These are phyloP conservation scores for Phaeosphaeria sp. DNA, from an alignment of 2,329 filamentous ascomycete species.

Conservation along the genomic window DNA sequence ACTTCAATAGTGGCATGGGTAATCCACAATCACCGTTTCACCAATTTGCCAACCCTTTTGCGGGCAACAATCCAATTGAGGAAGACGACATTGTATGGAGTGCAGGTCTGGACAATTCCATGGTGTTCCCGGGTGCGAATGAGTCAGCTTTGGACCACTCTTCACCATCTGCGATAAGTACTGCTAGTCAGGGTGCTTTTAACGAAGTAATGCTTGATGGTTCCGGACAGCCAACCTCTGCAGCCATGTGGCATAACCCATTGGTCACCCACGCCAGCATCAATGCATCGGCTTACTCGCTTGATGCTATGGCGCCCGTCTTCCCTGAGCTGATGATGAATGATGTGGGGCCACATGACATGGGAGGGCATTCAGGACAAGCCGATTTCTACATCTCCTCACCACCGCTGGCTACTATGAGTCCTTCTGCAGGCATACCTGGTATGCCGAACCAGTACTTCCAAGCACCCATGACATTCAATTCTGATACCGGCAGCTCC, in stretches of 20 bases:
- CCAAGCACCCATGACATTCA: constrained; percentile 71
- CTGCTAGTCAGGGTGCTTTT: constrained; percentile 87
- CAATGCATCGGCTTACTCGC: constrained; percentile 70
- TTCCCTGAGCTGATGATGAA: constrained; percentile 74
- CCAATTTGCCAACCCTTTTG: constrained; percentile 59
- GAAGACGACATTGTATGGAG: constrained; percentile 88
- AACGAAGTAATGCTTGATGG: constrained; percentile 93
- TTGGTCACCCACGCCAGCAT: constrained; percentile 73
- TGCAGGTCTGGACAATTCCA: constrained; percentile 78
- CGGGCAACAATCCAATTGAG: constrained; percentile 65
- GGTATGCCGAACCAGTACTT: constrained; percentile 67
- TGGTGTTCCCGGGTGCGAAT: constrained; percentile 60
- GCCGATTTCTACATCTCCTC: constrained; percentile 79
- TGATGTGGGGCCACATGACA: constrained; percentile 78
- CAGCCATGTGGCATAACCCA: constrained; percentile 48
- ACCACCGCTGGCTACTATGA: constrained; percentile 77
- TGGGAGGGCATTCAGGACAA: constrained; percentile 72
- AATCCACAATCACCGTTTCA: constrained; percentile 59
- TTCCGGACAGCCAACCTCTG: constrained; percentile 49
- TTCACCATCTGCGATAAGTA: constrained; percentile 95
- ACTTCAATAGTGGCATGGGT: constrained; percentile 80
- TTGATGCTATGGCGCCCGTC: constrained; percentile 76
- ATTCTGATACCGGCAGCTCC: constrained; percentile 68
- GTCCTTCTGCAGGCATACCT: constrained; percentile 70
- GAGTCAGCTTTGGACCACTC: constrained; percentile 90